Evolutionary conservation across 2,329 filamentous ascomycete species (phyloP).

Genomic region (Talaromyces sp.): DNA sequence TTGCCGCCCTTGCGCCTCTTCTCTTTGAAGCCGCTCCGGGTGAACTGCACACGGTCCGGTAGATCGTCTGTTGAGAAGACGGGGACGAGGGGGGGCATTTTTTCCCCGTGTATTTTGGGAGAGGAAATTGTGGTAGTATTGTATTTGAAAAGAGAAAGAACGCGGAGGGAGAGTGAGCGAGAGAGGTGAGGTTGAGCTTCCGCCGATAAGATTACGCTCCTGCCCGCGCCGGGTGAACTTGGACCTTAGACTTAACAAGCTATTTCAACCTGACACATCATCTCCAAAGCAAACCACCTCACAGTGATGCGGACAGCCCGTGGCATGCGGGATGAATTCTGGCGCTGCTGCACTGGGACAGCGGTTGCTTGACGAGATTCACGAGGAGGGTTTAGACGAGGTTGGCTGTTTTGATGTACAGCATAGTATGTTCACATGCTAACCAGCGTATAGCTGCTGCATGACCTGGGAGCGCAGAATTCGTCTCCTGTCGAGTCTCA

Average conservation of each 20-base stretch:
- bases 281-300: background rate
- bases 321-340: conserved; percentile 7
- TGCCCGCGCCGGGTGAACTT: background rate
- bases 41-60: conserved; percentile 45
- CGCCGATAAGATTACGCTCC: background rate
- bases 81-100: conserved; percentile 53
- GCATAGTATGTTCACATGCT: background rate
- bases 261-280: no score
- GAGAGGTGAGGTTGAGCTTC: background rate
- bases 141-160: background rate
- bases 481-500: conserved; percentile 9
- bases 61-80: conserved; percentile 50
- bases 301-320: background rate
- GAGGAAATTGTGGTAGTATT: background rate
- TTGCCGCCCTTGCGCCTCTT: conserved; percentile 47
- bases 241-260: background rate
- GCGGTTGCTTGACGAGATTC: conserved; percentile 48
- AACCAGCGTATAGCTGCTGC: conserved; percentile 21
- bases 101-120: conserved; percentile 2
- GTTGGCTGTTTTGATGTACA: conserved; percentile 16
- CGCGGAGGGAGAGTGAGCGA: background rate
- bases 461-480: conserved; percentile 24
- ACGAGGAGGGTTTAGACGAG: conserved; percentile 46
- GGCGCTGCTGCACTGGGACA: conserved; percentile 42
- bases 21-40: conserved; percentile 40